Conservation (phyloP, 129 eudicot genomes). For the Helianthus tuberosus region DNA sequence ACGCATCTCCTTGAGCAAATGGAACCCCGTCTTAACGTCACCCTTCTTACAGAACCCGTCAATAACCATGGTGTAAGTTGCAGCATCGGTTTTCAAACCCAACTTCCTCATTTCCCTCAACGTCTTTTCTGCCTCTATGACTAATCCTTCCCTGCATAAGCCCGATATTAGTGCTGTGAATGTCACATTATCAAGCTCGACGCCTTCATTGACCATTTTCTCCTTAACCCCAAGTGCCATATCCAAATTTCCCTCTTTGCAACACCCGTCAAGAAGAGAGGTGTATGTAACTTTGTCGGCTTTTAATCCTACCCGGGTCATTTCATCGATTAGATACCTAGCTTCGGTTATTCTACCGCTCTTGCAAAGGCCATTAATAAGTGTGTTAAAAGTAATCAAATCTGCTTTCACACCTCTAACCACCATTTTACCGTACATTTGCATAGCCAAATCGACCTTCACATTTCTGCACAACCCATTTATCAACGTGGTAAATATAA, state of each 20-base stretch:
- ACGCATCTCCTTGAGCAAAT: conserved; percentile 71
- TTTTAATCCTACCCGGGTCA: conserved; percentile 60
- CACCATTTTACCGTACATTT: conserved; percentile 59
- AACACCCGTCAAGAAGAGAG: conserved; percentile 72
- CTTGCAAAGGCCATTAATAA: conserved; percentile 71
- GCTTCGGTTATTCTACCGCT: conserved; percentile 57
- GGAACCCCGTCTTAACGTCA: conserved; percentile 68
- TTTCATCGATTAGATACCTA: conserved; percentile 52
- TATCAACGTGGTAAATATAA: conserved; percentile 72
- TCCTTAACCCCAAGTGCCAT: conserved; percentile 50
- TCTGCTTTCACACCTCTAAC: conserved; percentile 60
- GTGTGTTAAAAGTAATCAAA: conserved; percentile 69
- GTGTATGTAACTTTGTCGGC: conserved; percentile 80
- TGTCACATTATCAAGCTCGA: conserved; percentile 74
- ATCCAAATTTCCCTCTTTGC: conserved; percentile 74
- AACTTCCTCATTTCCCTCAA: conserved; percentile 66
- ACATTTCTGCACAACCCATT: conserved; percentile 67
- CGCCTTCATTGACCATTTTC: conserved; percentile 55
- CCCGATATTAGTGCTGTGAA: conserved; percentile 86
- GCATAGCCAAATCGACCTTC: conserved; percentile 52
- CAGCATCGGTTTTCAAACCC: conserved; percentile 64
- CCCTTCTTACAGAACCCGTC: conserved; percentile 78
- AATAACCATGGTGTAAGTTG: conserved; percentile 75
- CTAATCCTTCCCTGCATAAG: conserved; percentile 61
- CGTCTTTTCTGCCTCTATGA: conserved; percentile 56